Conservation (phyloP, 805 yeast species). For the Yarrowia yakushimensis region DNA sequence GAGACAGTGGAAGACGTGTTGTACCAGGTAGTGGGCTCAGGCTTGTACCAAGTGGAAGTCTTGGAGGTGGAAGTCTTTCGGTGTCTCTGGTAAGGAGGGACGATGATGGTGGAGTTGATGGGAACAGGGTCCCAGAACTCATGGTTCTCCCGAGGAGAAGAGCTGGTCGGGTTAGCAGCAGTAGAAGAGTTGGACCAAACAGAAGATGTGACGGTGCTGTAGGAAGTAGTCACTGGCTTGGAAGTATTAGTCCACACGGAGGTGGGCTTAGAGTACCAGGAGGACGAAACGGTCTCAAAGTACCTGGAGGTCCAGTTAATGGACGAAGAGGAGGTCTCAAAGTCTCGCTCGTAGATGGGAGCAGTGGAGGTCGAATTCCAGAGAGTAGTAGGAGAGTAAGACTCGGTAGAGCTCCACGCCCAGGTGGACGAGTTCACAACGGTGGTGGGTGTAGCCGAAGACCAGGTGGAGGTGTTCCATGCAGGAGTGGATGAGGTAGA, state of each 20-base stretch:
- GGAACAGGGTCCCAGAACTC: not conserved
- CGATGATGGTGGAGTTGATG: not conserved
- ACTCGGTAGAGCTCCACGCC: not conserved
- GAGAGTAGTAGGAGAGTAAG: not conserved
- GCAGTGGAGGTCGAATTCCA: not conserved
- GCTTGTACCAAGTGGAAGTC: not conserved
- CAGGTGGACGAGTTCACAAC: not conserved
- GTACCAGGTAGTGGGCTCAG: not conserved
- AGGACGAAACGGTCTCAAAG: not conserved
- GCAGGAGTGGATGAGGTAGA: not conserved
- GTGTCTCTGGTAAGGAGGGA: not conserved
- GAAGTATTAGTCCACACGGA: not conserved
- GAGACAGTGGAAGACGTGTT: not conserved
- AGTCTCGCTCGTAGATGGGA: slow-evolving; percentile 6
- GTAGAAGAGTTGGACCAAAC: not conserved
- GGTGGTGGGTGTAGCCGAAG: not conserved
- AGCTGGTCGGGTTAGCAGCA: not conserved
- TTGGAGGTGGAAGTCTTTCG: no score
- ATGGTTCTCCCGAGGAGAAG: not conserved
- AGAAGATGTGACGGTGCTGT: not conserved
- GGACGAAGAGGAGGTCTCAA: not conserved
- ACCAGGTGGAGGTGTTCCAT: not conserved
- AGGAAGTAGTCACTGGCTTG: not conserved
- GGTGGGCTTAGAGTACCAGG: not conserved
- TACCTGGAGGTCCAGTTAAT: not conserved